Conservation (phyloP, 495 filamentous ascomycete species). For the Trichocladium uniseriatum region DNA sequence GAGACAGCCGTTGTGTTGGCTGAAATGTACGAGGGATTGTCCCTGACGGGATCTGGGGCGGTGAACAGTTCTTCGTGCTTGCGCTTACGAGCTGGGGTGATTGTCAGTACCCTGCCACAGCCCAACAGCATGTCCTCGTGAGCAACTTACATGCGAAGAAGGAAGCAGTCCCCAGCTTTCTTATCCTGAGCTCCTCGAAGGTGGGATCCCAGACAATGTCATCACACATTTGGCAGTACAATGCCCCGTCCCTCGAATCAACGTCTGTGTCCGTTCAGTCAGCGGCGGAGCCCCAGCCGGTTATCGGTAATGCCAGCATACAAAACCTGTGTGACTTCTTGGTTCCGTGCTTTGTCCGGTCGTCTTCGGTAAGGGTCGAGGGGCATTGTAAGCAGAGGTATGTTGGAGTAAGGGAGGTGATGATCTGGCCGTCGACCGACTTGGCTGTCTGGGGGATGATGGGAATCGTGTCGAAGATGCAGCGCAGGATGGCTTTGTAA, state of each 20-base stretch:
- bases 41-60: conserved; percentile 38
- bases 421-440: conserved; percentile 31
- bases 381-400: conserved; percentile 67
- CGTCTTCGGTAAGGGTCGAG: conserved; percentile 45
- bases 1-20: conserved; percentile 52
- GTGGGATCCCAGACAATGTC: conserved; percentile 85
- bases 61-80: conserved; percentile 51
- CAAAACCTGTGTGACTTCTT: conserved; percentile 56
- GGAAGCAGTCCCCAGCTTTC: conserved; percentile 46
- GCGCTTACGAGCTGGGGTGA: conserved; percentile 40
- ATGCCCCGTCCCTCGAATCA: conserved; percentile 63
- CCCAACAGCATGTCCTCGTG: not conserved
- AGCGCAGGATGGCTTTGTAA: conserved; percentile 44
- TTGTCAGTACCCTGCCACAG: not conserved
- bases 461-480: conserved; percentile 41
- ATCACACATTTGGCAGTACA: conserved; percentile 76
- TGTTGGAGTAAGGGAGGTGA: conserved; percentile 47
- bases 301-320: conserved; percentile 28
- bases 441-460: conserved; percentile 44
- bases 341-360: conserved; percentile 47
- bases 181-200: conserved; percentile 59
- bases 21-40: conserved; percentile 51
- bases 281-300: conserved; percentile 1
- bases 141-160: conserved; percentile 31
- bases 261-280: conserved; percentile 48